A percentile compares a stretch with the other conserved stretches of the same genome.
phyloP scores from a whole-genome alignment of 2,329 filamentous ascomycete genomes.

The Pleomassaria siparia region DNA sequence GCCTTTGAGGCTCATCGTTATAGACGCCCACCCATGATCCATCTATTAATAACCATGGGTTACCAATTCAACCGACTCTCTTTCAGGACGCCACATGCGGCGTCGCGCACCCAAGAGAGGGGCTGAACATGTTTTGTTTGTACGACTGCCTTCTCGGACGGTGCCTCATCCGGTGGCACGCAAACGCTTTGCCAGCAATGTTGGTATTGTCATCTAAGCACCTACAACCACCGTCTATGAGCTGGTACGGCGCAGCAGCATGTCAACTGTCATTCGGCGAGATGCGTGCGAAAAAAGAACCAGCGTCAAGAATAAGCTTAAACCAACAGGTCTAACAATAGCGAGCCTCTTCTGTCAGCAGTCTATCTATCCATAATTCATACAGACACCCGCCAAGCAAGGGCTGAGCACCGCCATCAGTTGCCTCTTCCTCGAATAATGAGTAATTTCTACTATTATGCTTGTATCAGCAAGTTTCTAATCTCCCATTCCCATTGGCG shows the following conservation, averaged over 20 bases:
- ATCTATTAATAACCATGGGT: background rate
- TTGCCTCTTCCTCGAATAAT: background rate
- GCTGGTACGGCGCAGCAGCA: too few relatives aligned
- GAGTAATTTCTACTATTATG: conserved; percentile 5
- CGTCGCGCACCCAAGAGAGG: background rate
- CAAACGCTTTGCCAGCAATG: background rate
- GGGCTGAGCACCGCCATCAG: conserved; percentile 10
- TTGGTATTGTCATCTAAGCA: background rate
- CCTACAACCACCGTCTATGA: background rate
- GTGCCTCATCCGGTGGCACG: background rate
- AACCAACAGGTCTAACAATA: conserved; percentile 11
- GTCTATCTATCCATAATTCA: background rate
- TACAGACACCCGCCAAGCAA: conserved; percentile 2
- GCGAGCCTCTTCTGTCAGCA: conserved; percentile 6
- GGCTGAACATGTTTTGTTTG: background rate
- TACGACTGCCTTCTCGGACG: background rate
- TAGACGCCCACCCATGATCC: background rate
- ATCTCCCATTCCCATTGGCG: conserved; percentile 6
- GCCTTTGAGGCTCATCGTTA: background rate
- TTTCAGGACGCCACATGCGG: background rate
- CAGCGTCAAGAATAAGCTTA: conserved; percentile 11
- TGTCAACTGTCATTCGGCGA: background rate
- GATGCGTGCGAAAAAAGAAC: background rate
- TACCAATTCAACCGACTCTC: background rate
- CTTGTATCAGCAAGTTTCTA: background rate